phyloP scores from a whole-genome alignment of 106 monocot species.

The Agapanthus africanus region DNA sequence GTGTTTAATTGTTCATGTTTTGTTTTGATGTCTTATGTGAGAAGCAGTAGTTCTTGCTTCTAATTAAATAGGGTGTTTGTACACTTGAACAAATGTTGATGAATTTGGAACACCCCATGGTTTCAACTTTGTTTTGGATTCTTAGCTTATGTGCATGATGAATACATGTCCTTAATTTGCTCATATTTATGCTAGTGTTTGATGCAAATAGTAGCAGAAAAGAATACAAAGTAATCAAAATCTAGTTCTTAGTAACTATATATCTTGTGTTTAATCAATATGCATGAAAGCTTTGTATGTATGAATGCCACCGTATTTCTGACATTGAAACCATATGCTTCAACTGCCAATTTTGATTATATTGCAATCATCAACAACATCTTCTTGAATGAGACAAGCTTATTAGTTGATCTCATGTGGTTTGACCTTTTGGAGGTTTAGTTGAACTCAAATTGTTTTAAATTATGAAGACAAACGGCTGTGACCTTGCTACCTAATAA shows the following conservation, averaged over 20 bases:
- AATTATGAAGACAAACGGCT: neutral
- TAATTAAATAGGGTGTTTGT: neutral
- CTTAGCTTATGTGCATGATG: too few relatives aligned
- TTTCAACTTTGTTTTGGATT: neutral
- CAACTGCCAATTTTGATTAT: neutral
- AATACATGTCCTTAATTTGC: neutral
- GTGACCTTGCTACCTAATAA: neutral
- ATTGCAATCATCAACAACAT: neutral
- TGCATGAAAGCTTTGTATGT: neutral
- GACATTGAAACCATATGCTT: neutral
- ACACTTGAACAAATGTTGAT: conserved; percentile 6
- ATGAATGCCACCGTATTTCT: neutral
- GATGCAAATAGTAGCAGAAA: too few relatives aligned
- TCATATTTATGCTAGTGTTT: neutral
- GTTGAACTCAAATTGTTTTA: neutral
- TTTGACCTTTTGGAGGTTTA: neutral
- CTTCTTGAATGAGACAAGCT: neutral
- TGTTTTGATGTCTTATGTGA: neutral
- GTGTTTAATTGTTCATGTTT: neutral
- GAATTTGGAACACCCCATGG: conserved; percentile 1
- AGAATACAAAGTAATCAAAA: too few relatives aligned
- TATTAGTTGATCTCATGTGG: neutral
- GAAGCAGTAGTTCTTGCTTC: neutral
- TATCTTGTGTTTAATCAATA: too few relatives aligned
- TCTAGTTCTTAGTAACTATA: too few relatives aligned